Base-by-base conservation (phyloP, 1,284 basidiomycete genomes). In the Vanrija humicola region DNA sequence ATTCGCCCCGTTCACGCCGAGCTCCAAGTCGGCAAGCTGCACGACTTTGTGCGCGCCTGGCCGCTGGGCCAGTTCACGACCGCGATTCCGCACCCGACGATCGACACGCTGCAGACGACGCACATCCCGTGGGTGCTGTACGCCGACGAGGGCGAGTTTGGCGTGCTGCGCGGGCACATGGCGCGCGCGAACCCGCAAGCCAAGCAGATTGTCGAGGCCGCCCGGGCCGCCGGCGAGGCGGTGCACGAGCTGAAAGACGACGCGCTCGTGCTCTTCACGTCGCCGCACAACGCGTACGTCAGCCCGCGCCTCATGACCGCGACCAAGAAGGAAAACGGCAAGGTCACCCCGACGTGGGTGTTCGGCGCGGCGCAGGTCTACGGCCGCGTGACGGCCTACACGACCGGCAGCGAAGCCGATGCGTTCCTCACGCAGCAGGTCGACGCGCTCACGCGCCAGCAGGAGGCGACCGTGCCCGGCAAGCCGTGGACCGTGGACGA, bases 91-190 rank as follows among this genome's bases (percentile, higher is more conserved):
- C 67, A 70, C 19, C 53, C 74, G 3, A 45, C 44, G 4, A 47
- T 64, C 40, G 59, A 76, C 6, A 68, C 70, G 25, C 56, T 80
- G 26, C 78, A 79, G 55, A 70, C 73, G 19, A 72, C 71, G 10
- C 78, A 80, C 56, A 74, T 79, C 53, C 78, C 79, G 1, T 80
- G 72, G 62, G 59, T 79, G 16, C 67, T 80, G 18, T 75, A 78
- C 40, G 38, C 25, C 9, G 6, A 9, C 21, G 10, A 21, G 19
- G n/a, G 46, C 28, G 26, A 28, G 44, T 28, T 28, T 10, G 44
- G 64, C 10, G 39, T 53, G 3, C 57, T 77, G 0, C 52, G 69
- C 14, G 73, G 61, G 1, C 75, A 77, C 54, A 72, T 75, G 48
- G 75, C 73, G 2, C 52, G 71, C 3, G 68, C 66, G 1, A 77